These are phyloP conservation scores for Allium cepa DNA, from an alignment of 106 monocot species.

Conservation along the genomic window DNA sequence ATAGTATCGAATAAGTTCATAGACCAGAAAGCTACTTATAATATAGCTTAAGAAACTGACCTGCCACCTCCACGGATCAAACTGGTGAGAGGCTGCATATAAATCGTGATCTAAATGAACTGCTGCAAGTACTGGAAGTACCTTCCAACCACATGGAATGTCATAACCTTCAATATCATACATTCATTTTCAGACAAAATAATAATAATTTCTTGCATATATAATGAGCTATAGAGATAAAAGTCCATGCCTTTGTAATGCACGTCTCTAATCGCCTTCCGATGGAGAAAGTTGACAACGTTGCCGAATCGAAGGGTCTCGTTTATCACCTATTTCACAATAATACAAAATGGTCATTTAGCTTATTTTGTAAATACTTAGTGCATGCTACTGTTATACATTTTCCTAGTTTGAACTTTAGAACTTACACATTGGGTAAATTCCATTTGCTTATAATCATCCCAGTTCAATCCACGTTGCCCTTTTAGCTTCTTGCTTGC, in stretches of 20 bases:
- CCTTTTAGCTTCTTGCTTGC: neutral
- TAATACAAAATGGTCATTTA: neutral
- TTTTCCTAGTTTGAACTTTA: neutral
- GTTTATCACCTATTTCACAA: conserved; percentile 61
- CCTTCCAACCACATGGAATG: conserved; percentile 80
- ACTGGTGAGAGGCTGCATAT: conserved; percentile 45
- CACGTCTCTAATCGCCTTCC: conserved; percentile 58
- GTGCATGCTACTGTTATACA: neutral
- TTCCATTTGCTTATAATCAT: conserved; percentile 22
- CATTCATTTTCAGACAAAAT: neutral
- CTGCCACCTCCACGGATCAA: conserved; percentile 93
- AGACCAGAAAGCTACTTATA: neutral
- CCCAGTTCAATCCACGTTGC: conserved; percentile 19
- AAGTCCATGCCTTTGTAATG: conserved; percentile 39
- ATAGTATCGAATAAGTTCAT: neutral
- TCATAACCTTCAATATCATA: conserved; percentile 35
- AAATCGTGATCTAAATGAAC: conserved; percentile 56
- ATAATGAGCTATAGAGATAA: too few relatives aligned
- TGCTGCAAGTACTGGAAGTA: conserved; percentile 64
- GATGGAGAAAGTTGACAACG: conserved; percentile 74
- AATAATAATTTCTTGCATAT: too few relatives aligned
- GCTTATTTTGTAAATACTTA: neutral
- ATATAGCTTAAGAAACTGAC: conserved; percentile 13
- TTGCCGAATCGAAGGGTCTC: conserved; percentile 88
- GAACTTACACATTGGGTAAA: conserved; percentile 11